Base-by-base conservation (phyloP, 306 rosid species). In the Begonia loranthoides region DNA sequence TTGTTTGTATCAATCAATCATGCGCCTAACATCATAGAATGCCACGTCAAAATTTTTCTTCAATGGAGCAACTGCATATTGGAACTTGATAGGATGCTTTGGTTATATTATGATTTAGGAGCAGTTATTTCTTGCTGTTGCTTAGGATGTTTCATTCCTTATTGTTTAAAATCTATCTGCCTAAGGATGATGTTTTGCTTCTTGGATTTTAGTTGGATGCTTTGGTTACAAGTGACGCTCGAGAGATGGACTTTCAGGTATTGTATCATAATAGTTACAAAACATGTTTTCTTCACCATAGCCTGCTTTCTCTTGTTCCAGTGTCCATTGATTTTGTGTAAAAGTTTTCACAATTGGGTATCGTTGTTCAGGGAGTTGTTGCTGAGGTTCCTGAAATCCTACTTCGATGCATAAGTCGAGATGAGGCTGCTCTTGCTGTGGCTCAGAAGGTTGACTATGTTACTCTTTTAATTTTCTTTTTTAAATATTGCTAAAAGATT, bases 401-500 rank as follows among this genome's bases (percentile, higher is more conserved):
- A 63, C 75, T 86, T 56, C 78, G 79, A 69, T 92, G 96, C 45
- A 73, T 83, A 45, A 83, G 99, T 69, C 86, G 96, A 57, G 99
- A 92, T 64, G 99, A 92, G 76, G 99, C 99, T 54, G 99, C 99
- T 46, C 72, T 92, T 71, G 99, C 99, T 63, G 94, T 92, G 66
- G 94, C 99, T 55, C 96, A 92, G 64, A 92, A 86, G 99, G 99
- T 92, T 49, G 34, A n/a, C 5, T 50, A 39, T 38, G 41, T 40
- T 51, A 17, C 2, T 60, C 41, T 38, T 14, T 44, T n/a, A n/a
- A n/a, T n/a, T n/a, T n/a, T n/a, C n/a, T n/a, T n/a, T n/a, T n/a
- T n/a, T n/a, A n/a, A n/a, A n/a, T n/a, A n/a, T n/a, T n/a, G n/a
- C n/a, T n/a, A n/a, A n/a, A n/a, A n/a, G n/a, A n/a, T n/a, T n/a